Evolutionary conservation across 371 early-diverging fungal species (phyloP).

Genomic region (Mucor saturninus): DNA sequence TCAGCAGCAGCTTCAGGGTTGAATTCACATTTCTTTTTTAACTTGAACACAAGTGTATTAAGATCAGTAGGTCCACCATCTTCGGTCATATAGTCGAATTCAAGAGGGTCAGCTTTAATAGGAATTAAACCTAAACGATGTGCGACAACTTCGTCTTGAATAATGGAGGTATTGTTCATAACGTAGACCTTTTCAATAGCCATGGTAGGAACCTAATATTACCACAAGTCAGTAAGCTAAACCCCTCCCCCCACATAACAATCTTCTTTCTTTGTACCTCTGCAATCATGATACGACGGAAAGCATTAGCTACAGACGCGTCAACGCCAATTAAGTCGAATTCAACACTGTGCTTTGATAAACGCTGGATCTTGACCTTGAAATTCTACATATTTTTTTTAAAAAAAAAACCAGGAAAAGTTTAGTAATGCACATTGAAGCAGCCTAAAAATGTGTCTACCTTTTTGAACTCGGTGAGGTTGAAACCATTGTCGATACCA

Average conservation of each 20-base stretch:
- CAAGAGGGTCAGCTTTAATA: conserved; percentile 83
- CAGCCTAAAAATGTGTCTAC: conserved; percentile 31
- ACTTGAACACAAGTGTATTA: conserved; percentile 93
- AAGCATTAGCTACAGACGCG: conserved; percentile 95
- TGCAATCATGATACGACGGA: conserved; percentile 95
- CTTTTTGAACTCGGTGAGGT: conserved; percentile 68
- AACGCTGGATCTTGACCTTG: conserved; percentile 68
- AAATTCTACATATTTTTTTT: conserved; percentile 53
- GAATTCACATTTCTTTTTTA: conserved; percentile 76
- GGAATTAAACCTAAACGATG: conserved; percentile 98
- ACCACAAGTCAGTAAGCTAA: neutral
- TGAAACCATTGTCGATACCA: conserved; percentile 57
- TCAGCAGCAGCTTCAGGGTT: conserved; percentile 65
- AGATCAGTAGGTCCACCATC: conserved; percentile 84
- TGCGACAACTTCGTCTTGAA: conserved; percentile 98
- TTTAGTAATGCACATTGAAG: neutral
- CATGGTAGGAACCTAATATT: conserved; percentile 88
- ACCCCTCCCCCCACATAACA: neutral
- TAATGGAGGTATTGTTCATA: conserved; percentile 92
- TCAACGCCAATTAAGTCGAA: conserved; percentile 96
- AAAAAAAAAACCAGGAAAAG: neutral
- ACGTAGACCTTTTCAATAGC: conserved; percentile 98
- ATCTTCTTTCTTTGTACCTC: conserved; percentile 60
- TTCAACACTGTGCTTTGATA: conserved; percentile 81
- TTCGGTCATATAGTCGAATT: conserved; percentile 76